A percentile compares a stretch with the other conserved stretches of the same genome.
Evolutionary conservation across 2,329 filamentous ascomycete genomes (phyloP).

Genomic region (Lasiodiplodia gonubiensis): DNA sequence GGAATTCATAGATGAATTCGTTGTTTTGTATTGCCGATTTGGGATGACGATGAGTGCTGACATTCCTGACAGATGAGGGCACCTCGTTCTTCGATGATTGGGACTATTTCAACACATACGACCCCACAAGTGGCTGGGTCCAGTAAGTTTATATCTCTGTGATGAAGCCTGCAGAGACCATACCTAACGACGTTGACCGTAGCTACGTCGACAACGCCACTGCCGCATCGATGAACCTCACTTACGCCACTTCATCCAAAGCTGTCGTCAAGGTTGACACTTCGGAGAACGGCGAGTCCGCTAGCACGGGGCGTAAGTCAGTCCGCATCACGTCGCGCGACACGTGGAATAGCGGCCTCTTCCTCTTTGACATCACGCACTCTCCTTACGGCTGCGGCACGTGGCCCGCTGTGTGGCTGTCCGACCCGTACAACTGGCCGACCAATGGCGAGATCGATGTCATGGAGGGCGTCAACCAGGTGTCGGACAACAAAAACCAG

Average conservation of each 20-base stretch:
- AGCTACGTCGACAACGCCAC: conserved; percentile 31
- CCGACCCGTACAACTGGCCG: conserved; percentile 40
- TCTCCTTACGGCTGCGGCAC: conserved; percentile 42
- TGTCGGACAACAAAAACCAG: conserved; percentile 36
- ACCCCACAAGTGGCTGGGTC: conserved; percentile 40
- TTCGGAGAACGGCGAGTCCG: conserved; percentile 35
- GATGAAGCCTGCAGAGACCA: neutral
- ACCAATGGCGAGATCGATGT: conserved; percentile 42
- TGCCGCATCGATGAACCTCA: conserved; percentile 21
- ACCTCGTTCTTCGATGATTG: conserved; percentile 43
- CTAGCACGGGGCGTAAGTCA: conserved; percentile 36
- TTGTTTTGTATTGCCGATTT: neutral
- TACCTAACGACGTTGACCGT: neutral
- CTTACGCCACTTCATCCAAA: conserved; percentile 24
- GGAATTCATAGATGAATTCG: conserved; percentile 38
- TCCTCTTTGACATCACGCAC: conserved; percentile 40
- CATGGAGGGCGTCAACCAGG: conserved; percentile 42
- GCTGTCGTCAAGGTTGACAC: conserved; percentile 43
- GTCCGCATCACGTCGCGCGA: conserved; percentile 40
- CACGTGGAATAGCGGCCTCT: conserved; percentile 40
- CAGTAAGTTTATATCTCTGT: conserved; percentile 33
- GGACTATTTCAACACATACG: conserved; percentile 38
- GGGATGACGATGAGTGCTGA: neutral
- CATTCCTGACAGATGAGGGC: conserved; percentile 60
- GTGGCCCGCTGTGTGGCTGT: conserved; percentile 44